Conservation (phyloP, 1,139 yeast species). For the Nematodospora anomalae region DNA sequence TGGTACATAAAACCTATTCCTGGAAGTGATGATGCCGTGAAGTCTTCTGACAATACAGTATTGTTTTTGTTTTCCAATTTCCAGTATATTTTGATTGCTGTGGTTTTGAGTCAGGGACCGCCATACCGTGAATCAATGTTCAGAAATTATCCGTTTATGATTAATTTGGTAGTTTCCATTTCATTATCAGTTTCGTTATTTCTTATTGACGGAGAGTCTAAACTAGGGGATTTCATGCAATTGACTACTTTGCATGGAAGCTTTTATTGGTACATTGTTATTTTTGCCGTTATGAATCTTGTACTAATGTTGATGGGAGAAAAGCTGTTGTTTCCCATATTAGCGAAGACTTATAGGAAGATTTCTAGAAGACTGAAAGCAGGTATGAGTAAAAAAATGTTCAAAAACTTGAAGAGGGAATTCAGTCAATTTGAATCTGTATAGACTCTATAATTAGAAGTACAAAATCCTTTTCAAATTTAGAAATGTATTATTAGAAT, state of each 20-base stretch:
- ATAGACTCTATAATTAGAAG: constrained; percentile 11
- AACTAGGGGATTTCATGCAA: constrained; percentile 71
- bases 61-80: constrained; percentile 79
- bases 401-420: constrained; percentile 37
- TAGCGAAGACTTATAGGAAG: constrained; percentile 35
- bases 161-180: constrained; percentile 54
- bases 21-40: constrained; percentile 81
- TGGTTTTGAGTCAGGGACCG: constrained; percentile 84
- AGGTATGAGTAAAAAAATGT: constrained; percentile 38
- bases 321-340: constrained; percentile 25
- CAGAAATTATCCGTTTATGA: constrained; percentile 68
- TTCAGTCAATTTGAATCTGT: constrained; percentile 18
- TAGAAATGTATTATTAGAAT: too few relatives aligned
- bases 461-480: too few relatives aligned
- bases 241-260: constrained; percentile 57
- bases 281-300: constrained; percentile 52
- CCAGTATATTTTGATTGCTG: constrained; percentile 84
- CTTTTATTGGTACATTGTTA: constrained; percentile 53
- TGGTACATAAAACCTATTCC: constrained; percentile 87
- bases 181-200: constrained; percentile 52
- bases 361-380: constrained; percentile 20
- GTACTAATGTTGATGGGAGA: constrained; percentile 49
- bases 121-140: constrained; percentile 86
- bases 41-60: constrained; percentile 86
- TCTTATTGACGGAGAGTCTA: constrained; percentile 46